Evolutionary conservation across 2,329 filamentous ascomycete genomes (phyloP), one percentile per base, ranked within the genome.

Genomic region (Lachnellula subtilissima): DNA sequence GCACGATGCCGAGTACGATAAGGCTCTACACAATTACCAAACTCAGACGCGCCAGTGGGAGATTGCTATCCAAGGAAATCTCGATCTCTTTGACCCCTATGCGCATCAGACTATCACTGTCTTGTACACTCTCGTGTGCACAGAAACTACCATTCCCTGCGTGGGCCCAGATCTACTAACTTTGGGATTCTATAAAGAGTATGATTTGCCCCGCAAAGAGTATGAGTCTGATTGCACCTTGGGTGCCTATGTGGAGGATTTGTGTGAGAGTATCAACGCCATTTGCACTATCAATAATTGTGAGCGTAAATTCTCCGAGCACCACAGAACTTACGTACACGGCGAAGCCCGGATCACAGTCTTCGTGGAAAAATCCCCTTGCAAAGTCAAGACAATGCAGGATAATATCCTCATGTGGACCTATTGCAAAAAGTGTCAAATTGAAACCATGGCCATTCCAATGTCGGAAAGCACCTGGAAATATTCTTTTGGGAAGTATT

Each of bases 381-480:
- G 83, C 37, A 84, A 87, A 62, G 75, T 88, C 58, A 80, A 82
- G 58, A 80, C 84, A 1, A 73, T 86, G 72, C 80, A 83, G 70
- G 84, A 89, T 61, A 88, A 86, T 2, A 96, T 99, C 54, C 82
- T 92, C 55, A 97, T 99, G 91, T 99, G 95, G 95, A 97, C 91
- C 63, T 91, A 88, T 65, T 99, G 94, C 76, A 94, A 96, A 66
- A 80, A 89, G 32, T 99, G 95, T 71, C 87, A 89, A 52, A 90
- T 90, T 63, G 92, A 97, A 69, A 96, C 93, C 0, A 89, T 91
- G 40, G 86, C 92, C 48, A 88, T 89, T 63, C 86, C 87, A 35
- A 97, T 99, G 91, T 97, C 93, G 0, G 86, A 91, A 55, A 91
- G 85, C 65, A 95, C 92, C 0, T 99, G 91, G 89, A 97, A 95